Evolutionary conservation across 2,329 filamentous ascomycete species (phyloP).

Genomic region (Calycina herbarum): DNA sequence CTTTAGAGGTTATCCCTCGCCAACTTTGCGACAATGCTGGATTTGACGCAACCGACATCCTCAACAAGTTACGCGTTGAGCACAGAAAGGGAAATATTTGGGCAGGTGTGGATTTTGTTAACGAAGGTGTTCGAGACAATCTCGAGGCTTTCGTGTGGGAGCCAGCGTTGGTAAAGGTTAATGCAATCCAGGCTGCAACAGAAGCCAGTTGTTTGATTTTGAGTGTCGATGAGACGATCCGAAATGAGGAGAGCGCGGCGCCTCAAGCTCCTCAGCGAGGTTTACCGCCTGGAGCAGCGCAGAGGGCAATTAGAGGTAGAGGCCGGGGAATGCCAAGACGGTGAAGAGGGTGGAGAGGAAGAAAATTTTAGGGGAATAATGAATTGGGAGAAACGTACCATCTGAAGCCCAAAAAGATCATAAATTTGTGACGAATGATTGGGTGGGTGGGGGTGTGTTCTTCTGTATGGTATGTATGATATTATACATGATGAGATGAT

Average conservation of each 20-base stretch:
- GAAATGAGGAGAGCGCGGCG: slow-evolving; percentile 88
- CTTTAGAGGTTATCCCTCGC: slow-evolving; percentile 91
- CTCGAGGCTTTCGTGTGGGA: slow-evolving; percentile 98
- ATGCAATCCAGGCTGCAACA: slow-evolving; percentile 92
- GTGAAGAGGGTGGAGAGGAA: slow-evolving; percentile 23
- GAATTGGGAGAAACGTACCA: neutral
- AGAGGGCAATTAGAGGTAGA: slow-evolving; percentile 79
- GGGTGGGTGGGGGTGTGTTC: neutral
- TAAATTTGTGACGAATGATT: neutral
- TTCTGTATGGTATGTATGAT: slow-evolving; percentile 13
- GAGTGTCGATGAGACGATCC: slow-evolving; percentile 97
- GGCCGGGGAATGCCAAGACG: slow-evolving; percentile 84
- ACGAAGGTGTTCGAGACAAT: slow-evolving; percentile 92
- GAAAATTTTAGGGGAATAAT: slow-evolving; percentile 3
- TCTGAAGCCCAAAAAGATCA: neutral
- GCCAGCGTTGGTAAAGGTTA: slow-evolving; percentile 92
- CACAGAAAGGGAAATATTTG: slow-evolving; percentile 90
- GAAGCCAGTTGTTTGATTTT: slow-evolving; percentile 95
- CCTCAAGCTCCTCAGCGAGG: slow-evolving; percentile 78
- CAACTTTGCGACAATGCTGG: slow-evolving; percentile 98
- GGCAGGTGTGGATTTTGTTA: slow-evolving; percentile 93
- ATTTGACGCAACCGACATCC: slow-evolving; percentile 96
- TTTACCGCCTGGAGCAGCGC: slow-evolving; percentile 78
- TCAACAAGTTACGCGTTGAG: slow-evolving; percentile 94
- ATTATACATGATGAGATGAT: slow-evolving; percentile 14